Evolutionary conservation across 768 basidiomycete species (phyloP), one percentile per base, ranked within the genome.

Genomic region (Amyloporia xantha): DNA sequence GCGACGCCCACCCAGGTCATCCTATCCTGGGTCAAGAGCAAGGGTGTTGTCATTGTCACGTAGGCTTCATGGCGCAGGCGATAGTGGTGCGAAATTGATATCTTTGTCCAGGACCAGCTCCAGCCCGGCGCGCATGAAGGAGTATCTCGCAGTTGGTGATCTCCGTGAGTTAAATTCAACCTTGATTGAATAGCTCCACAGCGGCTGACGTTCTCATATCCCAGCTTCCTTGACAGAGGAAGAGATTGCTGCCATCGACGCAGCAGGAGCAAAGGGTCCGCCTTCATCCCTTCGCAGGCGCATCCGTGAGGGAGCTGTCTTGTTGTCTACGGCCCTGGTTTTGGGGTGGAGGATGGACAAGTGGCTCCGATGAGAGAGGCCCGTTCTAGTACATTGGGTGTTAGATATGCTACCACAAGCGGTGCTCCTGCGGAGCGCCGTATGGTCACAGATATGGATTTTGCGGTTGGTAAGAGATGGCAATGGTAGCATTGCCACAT

Each of bases 21-120:
- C 20, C 75, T 89, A 44, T 66, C 75, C 1, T 90, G 87, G 86
- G 79, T 79, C 1, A 75, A 71, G 56, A 72, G 74, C 25, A 89
- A 90, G 60, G 79, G 80, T 25, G 77, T 71, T 1, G 76, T 79
- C 5, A 76, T 86, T 43, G 81, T 86, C 51, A 87, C 84, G 81
- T 60, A 47, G 51, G 57, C 48, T 52, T 15, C 15, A 15, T 13
- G 27, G 21, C 46, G 13, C 41, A 36, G 35, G 10, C 24, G 24
- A 11, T 27, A 4, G 9, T 5, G 4, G 12, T 12, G 9, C 21
- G 35, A 15, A 26, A 12, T 28, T 49, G 2, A 42, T 9, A 2
- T n/a, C 13, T 12, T 1, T 20, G 6, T 38, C 12, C 19, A 84
- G 82, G 5, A 86, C 83, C 13, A 82, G 78, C 48, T 76, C 76